Evolutionary conservation across 352 stramenopile genomes (phyloP), one percentile per base, ranked within the genome.

Genomic region (Phytophthora pisi): DNA sequence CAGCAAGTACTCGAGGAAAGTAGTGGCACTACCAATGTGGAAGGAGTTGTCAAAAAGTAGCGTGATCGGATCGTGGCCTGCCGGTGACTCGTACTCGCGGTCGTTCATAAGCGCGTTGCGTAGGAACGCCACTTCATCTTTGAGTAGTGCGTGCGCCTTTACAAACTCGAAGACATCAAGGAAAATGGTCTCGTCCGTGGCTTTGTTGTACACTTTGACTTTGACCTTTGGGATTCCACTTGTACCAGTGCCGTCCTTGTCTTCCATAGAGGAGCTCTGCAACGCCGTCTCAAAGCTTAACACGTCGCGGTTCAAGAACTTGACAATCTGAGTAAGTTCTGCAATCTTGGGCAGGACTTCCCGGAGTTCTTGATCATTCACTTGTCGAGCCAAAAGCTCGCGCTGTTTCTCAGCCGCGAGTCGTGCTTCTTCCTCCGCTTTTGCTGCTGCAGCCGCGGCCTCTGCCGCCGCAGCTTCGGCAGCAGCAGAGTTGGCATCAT

Each of bases 161-260:
- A 94, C 85, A 59, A 98, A 98, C 72, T 98, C 94, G 72, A 97
- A 97, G 11, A 97, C 91, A 62, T 98, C 93, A 0, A 98, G 75
- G 64, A 98, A 93, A 66, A 97, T 97, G 15, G 85, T 92, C 69
- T 96, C 88, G 60, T 97, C 88, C 7, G 88, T 96, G 10, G 81
- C 74, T 28, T 84, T 89, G 76, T 97, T 96, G 72, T 91, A 77
- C 54, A 97, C 89, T 72, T 97, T 95, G 68, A 97, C 88, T 64
- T 97, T 97, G 62, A 97, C 88, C 50, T 93, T 93, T 4, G 91
- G 90, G 58, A 95, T 92, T 10, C 75, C 57, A 18, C 51, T 64
- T 26, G 55, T 68, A 6, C 69, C 68, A 58, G 53, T 61, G 7
- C 57, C 63, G 16, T 72, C 68, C 18, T 88, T 88, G 9, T 82